Conservation (phyloP, 148 eudicot genomes). For the Cornus controversa region DNA sequence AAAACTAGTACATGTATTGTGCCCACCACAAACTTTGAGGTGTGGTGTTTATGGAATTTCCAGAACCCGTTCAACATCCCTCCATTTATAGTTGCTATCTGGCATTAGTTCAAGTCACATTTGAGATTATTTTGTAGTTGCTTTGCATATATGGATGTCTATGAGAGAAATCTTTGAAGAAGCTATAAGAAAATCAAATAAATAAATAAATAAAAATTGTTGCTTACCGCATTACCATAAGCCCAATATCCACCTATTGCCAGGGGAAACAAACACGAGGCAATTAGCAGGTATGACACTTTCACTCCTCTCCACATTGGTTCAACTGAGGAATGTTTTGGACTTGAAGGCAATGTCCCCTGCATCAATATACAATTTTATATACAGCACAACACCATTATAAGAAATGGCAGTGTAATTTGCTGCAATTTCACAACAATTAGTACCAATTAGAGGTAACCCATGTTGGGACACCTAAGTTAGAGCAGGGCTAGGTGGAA, state of each 20-base stretch:
- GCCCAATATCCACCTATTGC: constrained; percentile 72
- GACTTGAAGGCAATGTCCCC: constrained; percentile 61
- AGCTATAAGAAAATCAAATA: neutral
- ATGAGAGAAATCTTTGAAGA: neutral
- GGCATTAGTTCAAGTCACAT: neutral
- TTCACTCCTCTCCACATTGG: constrained; percentile 60
- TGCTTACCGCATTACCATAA: constrained; percentile 47
- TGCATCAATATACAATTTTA: constrained; percentile 13
- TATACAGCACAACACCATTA: too few relatives aligned
- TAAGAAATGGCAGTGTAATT: too few relatives aligned
- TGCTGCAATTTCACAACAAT: too few relatives aligned
- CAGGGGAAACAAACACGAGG: constrained; percentile 50
- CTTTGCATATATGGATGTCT: too few relatives aligned
- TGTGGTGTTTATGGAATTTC: constrained; percentile 18
- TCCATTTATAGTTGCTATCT: constrained; percentile 20
- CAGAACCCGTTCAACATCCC: constrained; percentile 25
- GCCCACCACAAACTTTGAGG: constrained; percentile 29
- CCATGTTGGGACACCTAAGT: too few relatives aligned
- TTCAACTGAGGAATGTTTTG: constrained; percentile 29
- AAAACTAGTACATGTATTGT: constrained; percentile 36
- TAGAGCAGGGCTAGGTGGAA: too few relatives aligned
- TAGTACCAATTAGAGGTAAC: too few relatives aligned
- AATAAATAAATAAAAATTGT: too few relatives aligned
- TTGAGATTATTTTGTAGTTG: too few relatives aligned
- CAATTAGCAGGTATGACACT: constrained; percentile 37